Evolutionary conservation across 2,329 filamentous ascomycete species (phyloP).

Genomic region (Cryphonectria radicalis): DNA sequence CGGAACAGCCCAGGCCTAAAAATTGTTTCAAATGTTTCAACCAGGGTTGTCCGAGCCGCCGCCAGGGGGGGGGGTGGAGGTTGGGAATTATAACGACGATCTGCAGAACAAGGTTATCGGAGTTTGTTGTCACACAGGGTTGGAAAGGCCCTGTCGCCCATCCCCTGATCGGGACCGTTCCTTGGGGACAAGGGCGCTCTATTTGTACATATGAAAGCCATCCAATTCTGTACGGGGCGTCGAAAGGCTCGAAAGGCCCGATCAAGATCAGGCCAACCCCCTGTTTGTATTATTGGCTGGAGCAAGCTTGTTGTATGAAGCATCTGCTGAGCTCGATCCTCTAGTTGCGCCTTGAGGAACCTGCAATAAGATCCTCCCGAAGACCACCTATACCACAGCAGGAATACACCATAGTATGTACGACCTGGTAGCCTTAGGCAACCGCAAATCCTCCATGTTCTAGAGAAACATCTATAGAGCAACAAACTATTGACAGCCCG

Average conservation of each 20-base stretch:
- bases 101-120: slow-evolving; percentile 7
- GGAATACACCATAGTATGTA: neutral
- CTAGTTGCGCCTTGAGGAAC: neutral
- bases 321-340: neutral
- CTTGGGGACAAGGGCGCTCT: neutral
- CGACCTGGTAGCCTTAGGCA: neutral
- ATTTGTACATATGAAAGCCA: neutral
- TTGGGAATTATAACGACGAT: neutral
- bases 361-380: neutral
- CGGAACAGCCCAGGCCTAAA: slow-evolving; percentile 1
- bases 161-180: neutral
- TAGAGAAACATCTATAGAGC: neutral
- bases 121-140: neutral
- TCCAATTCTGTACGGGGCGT: neutral
- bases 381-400: neutral
- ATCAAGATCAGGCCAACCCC: neutral
- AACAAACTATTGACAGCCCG: neutral
- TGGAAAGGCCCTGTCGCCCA: neutral
- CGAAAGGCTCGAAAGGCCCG: neutral
- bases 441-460: neutral
- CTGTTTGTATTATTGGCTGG: neutral
- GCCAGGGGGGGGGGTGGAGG: too few relatives aligned
- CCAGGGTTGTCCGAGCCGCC: neutral
- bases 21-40: slow-evolving; percentile 14
- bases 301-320: neutral